These are phyloP conservation scores for Blastobotrys peoriensis DNA, from an alignment of 805 yeast genomes.

Conservation along the genomic window DNA sequence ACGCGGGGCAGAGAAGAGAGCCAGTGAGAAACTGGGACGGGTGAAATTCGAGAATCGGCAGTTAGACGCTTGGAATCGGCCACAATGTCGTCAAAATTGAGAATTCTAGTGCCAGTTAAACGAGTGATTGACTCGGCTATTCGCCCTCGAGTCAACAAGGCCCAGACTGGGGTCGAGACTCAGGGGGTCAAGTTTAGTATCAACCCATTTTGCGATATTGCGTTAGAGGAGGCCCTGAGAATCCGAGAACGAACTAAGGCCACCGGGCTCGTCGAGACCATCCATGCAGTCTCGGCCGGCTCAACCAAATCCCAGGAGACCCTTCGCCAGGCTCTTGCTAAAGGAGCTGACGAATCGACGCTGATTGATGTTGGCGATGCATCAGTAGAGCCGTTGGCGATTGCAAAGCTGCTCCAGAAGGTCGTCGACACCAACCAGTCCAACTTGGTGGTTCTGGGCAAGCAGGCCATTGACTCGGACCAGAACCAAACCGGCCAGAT, in stretches of 20 bases:
- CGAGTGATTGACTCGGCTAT: conserved; percentile 91
- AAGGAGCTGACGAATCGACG: conserved; percentile 86
- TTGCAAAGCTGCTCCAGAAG: conserved; percentile 77
- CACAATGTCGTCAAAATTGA: conserved; percentile 28
- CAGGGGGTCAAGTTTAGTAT: conserved; percentile 87
- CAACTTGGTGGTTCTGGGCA: conserved; percentile 84
- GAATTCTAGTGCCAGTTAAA: conserved; percentile 87
- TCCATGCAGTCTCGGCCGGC: conserved; percentile 91
- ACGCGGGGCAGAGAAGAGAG: too few species aligned
- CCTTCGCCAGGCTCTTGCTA: conserved; percentile 83
- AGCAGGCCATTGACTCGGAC: conserved; percentile 96
- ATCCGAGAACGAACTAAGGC: conserved; percentile 59
- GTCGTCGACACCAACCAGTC: conserved; percentile 63
- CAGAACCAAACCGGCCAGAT: conserved; percentile 94
- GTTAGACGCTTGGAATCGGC: too few species aligned
- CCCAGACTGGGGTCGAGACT: conserved; percentile 78
- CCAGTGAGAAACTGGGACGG: too few species aligned
- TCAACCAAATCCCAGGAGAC: conserved; percentile 82
- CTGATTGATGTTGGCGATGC: conserved; percentile 69
- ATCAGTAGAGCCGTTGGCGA: conserved; percentile 78
- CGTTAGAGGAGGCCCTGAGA: conserved; percentile 88
- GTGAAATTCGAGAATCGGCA: too few species aligned
- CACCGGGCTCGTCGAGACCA: conserved; percentile 55
- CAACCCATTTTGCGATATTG: conserved; percentile 97
- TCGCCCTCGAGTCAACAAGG: conserved; percentile 84